Evolutionary conservation across 2,329 filamentous ascomycete genomes (phyloP).

Genomic region (Fusarium decemcellulare): DNA sequence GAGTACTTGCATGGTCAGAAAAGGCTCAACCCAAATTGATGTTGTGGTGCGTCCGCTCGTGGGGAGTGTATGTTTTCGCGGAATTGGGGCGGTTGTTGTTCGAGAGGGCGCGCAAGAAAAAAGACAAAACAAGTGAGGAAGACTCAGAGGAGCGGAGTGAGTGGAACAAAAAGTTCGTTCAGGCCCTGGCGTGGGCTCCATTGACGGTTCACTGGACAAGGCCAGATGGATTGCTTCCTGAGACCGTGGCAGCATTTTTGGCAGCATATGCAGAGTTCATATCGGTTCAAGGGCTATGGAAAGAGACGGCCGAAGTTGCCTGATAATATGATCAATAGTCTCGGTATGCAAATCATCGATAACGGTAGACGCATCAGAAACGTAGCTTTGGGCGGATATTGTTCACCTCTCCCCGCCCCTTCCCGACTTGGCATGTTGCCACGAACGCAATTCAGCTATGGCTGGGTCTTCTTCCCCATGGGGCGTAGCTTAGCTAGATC

Average conservation of each 20-base stretch:
- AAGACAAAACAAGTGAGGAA: background rate
- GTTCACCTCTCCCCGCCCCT: too few species aligned
- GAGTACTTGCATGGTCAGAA: slow-evolving; percentile 13
- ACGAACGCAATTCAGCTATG: too few species aligned
- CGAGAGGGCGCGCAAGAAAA: background rate
- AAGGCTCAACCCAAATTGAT: slow-evolving; percentile 20
- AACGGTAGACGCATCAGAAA: too few species aligned
- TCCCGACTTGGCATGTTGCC: too few species aligned
- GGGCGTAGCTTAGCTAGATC: too few species aligned
- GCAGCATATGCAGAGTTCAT: slow-evolving; percentile 32
- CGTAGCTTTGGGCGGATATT: too few species aligned
- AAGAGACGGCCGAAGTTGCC: background rate
- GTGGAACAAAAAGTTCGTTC: slow-evolving; percentile 26
- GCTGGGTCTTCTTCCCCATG: too few species aligned
- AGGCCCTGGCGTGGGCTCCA: slow-evolving; percentile 20
- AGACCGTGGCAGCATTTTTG: slow-evolving; percentile 20
- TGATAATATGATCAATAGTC: background rate
- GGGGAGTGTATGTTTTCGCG: slow-evolving; percentile 22
- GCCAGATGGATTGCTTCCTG: slow-evolving; percentile 20
- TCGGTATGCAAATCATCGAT: background rate
- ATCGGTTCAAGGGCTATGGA: slow-evolving; percentile 27
- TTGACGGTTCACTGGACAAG: slow-evolving; percentile 31
- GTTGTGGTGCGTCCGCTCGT: slow-evolving; percentile 24
- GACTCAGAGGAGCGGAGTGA: background rate
- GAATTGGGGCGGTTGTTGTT: slow-evolving; percentile 24